Conservation (phyloP, 495 filamentous ascomycete species). For the Penicillium longicatenatum region DNA sequence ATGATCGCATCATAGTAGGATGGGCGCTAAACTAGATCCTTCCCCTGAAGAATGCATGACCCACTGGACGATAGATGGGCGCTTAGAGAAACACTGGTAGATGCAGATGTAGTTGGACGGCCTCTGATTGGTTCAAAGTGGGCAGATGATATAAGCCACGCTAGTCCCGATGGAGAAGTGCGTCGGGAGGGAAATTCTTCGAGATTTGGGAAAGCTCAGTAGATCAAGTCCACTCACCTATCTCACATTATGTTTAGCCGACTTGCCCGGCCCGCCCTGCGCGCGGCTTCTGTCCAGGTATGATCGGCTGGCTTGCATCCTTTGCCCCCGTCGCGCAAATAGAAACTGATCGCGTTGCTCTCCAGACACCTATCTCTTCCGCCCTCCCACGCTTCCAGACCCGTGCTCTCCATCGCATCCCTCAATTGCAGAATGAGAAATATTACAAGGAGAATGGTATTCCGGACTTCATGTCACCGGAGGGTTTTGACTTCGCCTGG, state of each 20-base stretch:
- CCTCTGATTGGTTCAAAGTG: constrained; percentile 32
- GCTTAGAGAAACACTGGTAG: constrained; percentile 20
- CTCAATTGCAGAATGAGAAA: constrained; percentile 57
- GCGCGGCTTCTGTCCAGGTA: constrained; percentile 44
- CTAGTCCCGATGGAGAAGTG: constrained; percentile 33
- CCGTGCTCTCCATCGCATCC: constrained; percentile 57
- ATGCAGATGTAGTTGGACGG: constrained; percentile 27
- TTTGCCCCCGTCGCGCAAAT: not conserved
- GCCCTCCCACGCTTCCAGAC: constrained; percentile 45
- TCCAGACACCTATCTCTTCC: constrained; percentile 40
- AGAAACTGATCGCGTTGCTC: constrained; percentile 27
- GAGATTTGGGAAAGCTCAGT: constrained; percentile 14
- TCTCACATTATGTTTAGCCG: constrained; percentile 53
- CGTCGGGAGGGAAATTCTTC: constrained; percentile 43
- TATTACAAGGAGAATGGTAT: constrained; percentile 60
- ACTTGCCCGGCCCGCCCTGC: constrained; percentile 53
- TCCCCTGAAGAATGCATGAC: constrained; percentile 17
- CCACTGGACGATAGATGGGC: constrained; percentile 13
- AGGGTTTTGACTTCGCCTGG: constrained; percentile 76
- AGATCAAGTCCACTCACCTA: not conserved
- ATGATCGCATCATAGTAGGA: constrained; percentile 10
- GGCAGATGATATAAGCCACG: constrained; percentile 32
- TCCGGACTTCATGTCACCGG: constrained; percentile 63
- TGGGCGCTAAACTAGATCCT: constrained; percentile 25
- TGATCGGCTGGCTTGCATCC: constrained; percentile 3